Evolutionary conservation across 371 early-diverging fungal genomes (phyloP).

Genomic region (Umbelopsis sp.): DNA sequence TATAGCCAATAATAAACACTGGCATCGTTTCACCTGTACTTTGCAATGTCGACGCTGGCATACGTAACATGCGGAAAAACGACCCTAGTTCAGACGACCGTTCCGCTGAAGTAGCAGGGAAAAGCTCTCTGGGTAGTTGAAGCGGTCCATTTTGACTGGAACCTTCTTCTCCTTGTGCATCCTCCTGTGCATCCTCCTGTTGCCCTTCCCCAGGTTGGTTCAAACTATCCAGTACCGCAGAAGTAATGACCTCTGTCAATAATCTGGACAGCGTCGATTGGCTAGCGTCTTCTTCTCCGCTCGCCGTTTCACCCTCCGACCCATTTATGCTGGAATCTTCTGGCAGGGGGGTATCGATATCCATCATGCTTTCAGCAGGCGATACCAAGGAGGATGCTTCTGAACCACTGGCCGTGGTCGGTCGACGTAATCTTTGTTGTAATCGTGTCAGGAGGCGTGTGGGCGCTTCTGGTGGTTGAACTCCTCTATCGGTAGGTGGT

Average conservation of each 20-base stretch:
- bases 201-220: neutral
- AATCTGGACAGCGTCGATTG: neutral
- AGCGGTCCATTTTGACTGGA: neutral
- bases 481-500: neutral
- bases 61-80: constrained; percentile 23
- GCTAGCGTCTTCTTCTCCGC: neutral
- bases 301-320: neutral
- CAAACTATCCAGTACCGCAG: neutral
- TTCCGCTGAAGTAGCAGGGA: neutral
- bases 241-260: constrained; percentile 1
- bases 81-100: constrained; percentile 1
- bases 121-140: neutral
- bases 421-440: constrained; percentile 3
- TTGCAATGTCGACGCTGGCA: constrained; percentile 19
- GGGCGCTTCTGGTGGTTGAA: neutral
- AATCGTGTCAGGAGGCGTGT: neutral
- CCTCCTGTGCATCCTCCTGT: neutral
- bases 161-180: neutral
- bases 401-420: neutral
- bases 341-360: neutral
- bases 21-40: constrained; percentile 14
- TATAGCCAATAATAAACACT: constrained; percentile 1
- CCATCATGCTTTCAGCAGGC: constrained; percentile 2
- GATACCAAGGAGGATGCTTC: constrained; percentile 1
- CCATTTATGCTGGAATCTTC: neutral